Base-by-base conservation (phyloP, 2,329 filamentous ascomycete species). In the Sporothrix curviconia region DNA sequence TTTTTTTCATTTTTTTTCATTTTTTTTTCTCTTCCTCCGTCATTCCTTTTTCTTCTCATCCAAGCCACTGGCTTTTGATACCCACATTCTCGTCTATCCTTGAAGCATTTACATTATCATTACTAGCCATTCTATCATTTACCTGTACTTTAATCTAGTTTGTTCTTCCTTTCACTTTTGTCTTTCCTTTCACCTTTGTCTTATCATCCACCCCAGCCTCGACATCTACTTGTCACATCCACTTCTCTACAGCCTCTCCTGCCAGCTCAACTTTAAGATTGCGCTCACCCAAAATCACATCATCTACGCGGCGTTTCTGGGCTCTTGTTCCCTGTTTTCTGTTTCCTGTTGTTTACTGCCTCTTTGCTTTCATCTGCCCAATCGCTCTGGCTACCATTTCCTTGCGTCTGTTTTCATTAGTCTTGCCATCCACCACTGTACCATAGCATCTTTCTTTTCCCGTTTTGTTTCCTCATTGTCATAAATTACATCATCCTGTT, bases 81-180 rank as follows among this genome's bases (percentile, higher is more conserved):
- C 47, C 47, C 47, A 51, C 22, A 36, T 56, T 52, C 55, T 43
- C 47, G 25, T 51, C 55, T 39, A 34, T 57, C 55, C 28, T 57
- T 56, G 25, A 51, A 30, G 25, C 46, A 52, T 56, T 51, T 42
- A 42, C 36, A 30, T 43, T 28, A 14, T 37, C 28, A 42, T 44
- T 24, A 17, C 46, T 15, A 6, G 11, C 2, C 25, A 25, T 49
- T 47, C 32, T 15, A 30, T 42, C 22, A 24, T 44, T 56, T 44
- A 25, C n/a, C 22, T 39, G 11, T 34, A 42, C n/a, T 39, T 34
- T 22, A 24, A 12, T n/a, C 28, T 30, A 9, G 6, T 43, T 30
- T 32, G 30, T n/a, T 1, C 14, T 6, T 36, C 19, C 28, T 51
- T 53, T 42, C 22, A 17, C n/a, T 47, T 24, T 15, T 36, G 43